Conservation (phyloP, 768 basidiomycete species). For the Cantharellus anzutake region DNA sequence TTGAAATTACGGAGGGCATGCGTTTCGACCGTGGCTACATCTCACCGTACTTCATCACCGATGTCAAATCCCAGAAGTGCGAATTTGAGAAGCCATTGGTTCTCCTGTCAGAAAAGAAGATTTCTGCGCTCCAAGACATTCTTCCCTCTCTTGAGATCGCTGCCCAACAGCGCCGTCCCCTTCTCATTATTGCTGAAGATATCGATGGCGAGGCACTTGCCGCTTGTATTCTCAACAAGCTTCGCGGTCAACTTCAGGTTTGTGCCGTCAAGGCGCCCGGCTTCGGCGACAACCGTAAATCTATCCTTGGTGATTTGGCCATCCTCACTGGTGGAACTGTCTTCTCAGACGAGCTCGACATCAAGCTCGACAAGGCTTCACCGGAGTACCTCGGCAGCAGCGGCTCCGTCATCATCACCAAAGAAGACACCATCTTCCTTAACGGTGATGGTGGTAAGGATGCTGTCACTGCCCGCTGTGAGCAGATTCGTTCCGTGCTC, state of each 20-base stretch:
- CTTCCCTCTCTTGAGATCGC: constrained; percentile 68
- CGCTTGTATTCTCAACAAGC: constrained; percentile 97
- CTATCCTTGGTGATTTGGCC: constrained; percentile 88
- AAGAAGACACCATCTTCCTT: constrained; percentile 93
- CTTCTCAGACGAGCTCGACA: constrained; percentile 90
- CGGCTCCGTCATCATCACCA: constrained; percentile 84
- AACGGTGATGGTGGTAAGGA: constrained; percentile 89
- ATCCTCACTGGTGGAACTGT: constrained; percentile 97
- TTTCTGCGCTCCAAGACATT: constrained; percentile 84
- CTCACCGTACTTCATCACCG: constrained; percentile 95
- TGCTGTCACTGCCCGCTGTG: constrained; percentile 79
- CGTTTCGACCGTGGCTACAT: constrained; percentile 98
- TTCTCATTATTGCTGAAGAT: constrained; percentile 95
- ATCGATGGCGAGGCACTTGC: constrained; percentile 95
- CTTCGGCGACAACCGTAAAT: constrained; percentile 98
- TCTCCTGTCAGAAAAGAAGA: constrained; percentile 95
- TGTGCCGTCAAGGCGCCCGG: constrained; percentile 92
- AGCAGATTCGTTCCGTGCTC: constrained; percentile 79
- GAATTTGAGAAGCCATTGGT: constrained; percentile 95
- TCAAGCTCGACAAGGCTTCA: constrained; percentile 87
- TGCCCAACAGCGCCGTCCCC: constrained; percentile 55
- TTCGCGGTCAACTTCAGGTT: constrained; percentile 91
- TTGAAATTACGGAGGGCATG: constrained; percentile 99
- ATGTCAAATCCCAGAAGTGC: constrained; percentile 89
- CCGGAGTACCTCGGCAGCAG: constrained; percentile 78